Evolutionary conservation across 1,284 basidiomycete genomes (phyloP), one percentile per base, ranked within the genome.

Genomic region (Phenoliferia sp.): DNA sequence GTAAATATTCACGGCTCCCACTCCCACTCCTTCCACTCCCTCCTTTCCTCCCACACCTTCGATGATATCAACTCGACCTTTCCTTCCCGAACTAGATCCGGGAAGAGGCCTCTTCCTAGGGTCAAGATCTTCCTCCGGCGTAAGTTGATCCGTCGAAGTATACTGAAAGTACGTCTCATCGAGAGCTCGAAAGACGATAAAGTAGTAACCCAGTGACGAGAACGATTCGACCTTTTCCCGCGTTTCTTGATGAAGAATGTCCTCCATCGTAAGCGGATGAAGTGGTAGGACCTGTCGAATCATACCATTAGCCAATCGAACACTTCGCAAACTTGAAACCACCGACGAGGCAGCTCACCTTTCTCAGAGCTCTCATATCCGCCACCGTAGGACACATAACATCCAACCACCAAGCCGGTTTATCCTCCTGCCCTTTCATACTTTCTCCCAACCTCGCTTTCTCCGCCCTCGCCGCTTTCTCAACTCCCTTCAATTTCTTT

Each of bases 171-270:
- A 84, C n/a, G 80, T 78, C 70, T 85, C 84, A 72, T 92, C 92
- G 58, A 96, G 85, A 1, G 92, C 89, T 61, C 92, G 86, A 71
- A 97, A 90, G 12, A 90, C 90, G 65, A 97, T 83, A 76, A 98
- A 93, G 78, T 96, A 94, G 79, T 98, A 98, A 0, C 94, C 94
- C 10, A 97, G 84, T 69, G 86, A 87, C 7, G 90, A 87, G 77
- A 95, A 97, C 3, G 88, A 81, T 76, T 97, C 94, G 19, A 96
- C 81, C 80, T 98, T 98, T 79, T 97, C 94, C 39, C 93, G 85
- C 26, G 91, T 89, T 71, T 98, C 94, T 79, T 92, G 89, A 71
- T 94, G 91, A n/a, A 98, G 80, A 39, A 97, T 92, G 80, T 98
- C 94, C 79, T 98, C 94, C 19, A 97, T 84, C 0, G 94, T 97